Evolutionary conservation across 1,284 basidiomycete species (phyloP).

Genomic region (Hemileia vastatrix): DNA sequence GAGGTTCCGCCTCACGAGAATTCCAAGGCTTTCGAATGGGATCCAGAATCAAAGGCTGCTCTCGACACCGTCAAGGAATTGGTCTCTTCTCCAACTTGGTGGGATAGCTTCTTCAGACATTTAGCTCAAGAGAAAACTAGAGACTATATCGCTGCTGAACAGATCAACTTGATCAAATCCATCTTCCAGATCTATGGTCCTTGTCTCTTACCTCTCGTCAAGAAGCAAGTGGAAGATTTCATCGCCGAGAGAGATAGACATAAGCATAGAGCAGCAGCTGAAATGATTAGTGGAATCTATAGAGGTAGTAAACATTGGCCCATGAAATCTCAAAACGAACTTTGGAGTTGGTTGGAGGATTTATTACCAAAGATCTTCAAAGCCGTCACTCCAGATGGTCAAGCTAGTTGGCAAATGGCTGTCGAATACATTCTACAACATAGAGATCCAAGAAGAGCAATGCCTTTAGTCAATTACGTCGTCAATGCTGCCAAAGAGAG

Average conservation of each 20-base stretch:
- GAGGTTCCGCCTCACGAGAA: constrained; percentile 48
- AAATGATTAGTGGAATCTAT: constrained; percentile 58
- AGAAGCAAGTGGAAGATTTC: constrained; percentile 55
- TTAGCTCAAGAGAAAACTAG: constrained; percentile 42
- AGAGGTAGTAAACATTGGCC: constrained; percentile 87
- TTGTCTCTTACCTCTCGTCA: constrained; percentile 52
- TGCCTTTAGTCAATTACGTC: constrained; percentile 61
- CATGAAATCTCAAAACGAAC: constrained; percentile 50
- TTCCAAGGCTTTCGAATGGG: constrained; percentile 50
- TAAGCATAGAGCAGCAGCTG: constrained; percentile 81
- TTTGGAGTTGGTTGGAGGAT: constrained; percentile 75
- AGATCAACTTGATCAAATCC: constrained; percentile 46
- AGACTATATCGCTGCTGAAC: constrained; percentile 40
- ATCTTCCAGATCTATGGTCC: constrained; percentile 54
- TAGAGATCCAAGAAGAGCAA: constrained; percentile 75
- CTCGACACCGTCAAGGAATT: constrained; percentile 54
- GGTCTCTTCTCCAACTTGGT: constrained; percentile 55
- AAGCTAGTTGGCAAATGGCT: constrained; percentile 46
- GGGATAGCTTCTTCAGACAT: constrained; percentile 47
- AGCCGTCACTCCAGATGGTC: constrained; percentile 48
- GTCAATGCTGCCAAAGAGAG: constrained; percentile 31
- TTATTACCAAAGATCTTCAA: constrained; percentile 62
- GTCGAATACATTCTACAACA: constrained; percentile 46
- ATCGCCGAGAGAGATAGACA: constrained; percentile 67
- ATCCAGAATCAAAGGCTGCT: constrained; percentile 54